A percentile compares a stretch with the other conserved stretches of the same genome.
Conservation (phyloP, 139 green algal genomes). For the Yamagishiella unicocca region DNA sequence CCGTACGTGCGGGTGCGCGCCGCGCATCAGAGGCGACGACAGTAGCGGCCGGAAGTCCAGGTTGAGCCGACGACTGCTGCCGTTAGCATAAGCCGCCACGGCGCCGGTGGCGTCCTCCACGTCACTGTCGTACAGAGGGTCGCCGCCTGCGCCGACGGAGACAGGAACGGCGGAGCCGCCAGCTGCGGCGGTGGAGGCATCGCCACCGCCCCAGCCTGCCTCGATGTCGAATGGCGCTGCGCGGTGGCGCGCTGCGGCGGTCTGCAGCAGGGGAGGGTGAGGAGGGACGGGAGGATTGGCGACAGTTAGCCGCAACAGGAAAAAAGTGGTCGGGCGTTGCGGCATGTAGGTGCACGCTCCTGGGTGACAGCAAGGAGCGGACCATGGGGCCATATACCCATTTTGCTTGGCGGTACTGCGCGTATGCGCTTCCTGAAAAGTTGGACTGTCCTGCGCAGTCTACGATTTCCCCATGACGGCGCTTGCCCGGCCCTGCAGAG, state of each 20-base stretch:
- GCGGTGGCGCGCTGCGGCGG: neutral
- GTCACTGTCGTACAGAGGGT: conserved; percentile 2
- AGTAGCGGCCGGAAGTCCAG: conserved; percentile 44
- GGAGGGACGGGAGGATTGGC: no score
- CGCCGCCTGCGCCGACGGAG: conserved; percentile 7
- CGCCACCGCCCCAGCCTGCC: conserved; percentile 16
- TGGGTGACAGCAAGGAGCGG: neutral
- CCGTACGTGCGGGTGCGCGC: conserved; percentile 35
- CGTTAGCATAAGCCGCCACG: conserved; percentile 6
- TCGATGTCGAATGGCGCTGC: conserved; percentile 26
- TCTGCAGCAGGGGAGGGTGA: neutral
- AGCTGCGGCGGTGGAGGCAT: neutral
- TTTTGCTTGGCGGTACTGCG: neutral
- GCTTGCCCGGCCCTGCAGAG: neutral
- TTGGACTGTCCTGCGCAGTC: neutral
- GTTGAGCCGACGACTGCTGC: conserved; percentile 16
- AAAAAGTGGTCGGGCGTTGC: no score
- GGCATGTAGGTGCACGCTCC: no score
- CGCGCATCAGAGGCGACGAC: conserved; percentile 29
- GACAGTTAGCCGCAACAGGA: no score
- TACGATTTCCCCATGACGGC: neutral
- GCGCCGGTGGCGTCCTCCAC: neutral
- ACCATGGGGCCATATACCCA: neutral
- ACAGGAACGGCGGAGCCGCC: neutral
- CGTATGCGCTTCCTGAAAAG: neutral